Evolutionary conservation across 2,329 filamentous ascomycete genomes (phyloP).

Genomic region (Aaosphaeria pasadenensis): DNA sequence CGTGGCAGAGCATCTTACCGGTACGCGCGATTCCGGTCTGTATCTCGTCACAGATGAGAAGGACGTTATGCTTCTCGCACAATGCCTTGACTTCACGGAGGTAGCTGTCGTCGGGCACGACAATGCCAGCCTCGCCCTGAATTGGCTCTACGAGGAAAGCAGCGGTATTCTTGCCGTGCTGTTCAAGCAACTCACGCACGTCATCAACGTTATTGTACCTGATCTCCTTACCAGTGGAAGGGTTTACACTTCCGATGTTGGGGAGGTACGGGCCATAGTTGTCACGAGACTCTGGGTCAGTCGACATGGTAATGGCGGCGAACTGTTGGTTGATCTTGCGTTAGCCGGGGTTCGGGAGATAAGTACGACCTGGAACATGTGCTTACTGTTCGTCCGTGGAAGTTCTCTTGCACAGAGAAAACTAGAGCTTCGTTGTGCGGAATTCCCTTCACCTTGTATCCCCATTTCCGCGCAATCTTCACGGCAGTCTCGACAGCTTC

Average conservation of each 20-base stretch:
- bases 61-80: constrained; percentile 92
- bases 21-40: constrained; percentile 97
- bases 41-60: constrained; percentile 97
- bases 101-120: constrained; percentile 90
- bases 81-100: constrained; percentile 74
- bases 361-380: not conserved
- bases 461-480: constrained; percentile 97
- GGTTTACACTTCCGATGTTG: constrained; percentile 74
- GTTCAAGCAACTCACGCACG: constrained; percentile 73
- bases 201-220: constrained; percentile 83
- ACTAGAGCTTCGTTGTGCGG: constrained; percentile 79
- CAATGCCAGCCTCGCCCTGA: constrained; percentile 94
- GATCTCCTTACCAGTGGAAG: constrained; percentile 73
- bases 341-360: not conserved
- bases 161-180: constrained; percentile 79
- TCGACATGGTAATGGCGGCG: constrained; percentile 91
- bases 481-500: constrained; percentile 95
- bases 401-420: constrained; percentile 85
- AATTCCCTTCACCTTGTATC: constrained; percentile 93
- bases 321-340: constrained; percentile 58
- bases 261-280: constrained; percentile 98
- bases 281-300: constrained; percentile 89
- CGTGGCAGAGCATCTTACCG: constrained; percentile 86
- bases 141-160: constrained; percentile 96
- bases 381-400: constrained; percentile 89